Evolutionary conservation across 805 yeast genomes (phyloP).

Genomic region (Yarrowia yakushimensis): DNA sequence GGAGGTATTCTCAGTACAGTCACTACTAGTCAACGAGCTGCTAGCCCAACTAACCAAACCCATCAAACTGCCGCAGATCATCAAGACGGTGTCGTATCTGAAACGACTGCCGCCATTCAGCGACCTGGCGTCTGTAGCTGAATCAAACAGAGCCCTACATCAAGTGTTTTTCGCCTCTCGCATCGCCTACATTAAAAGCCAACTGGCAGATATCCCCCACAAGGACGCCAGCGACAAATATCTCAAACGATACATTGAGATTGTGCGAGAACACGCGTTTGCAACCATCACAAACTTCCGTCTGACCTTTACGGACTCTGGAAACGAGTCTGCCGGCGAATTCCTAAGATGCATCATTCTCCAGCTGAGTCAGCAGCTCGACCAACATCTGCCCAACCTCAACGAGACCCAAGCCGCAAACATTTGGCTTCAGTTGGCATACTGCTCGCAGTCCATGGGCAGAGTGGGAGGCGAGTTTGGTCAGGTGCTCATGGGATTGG

Average conservation of each 20-base stretch:
- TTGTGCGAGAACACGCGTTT: conserved; percentile 77
- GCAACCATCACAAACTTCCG: conserved; percentile 65
- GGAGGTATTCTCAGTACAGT: conserved; percentile 50
- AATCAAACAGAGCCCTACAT: conserved; percentile 42
- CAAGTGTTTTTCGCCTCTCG: conserved; percentile 65
- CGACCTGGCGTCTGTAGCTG: conserved; percentile 29
- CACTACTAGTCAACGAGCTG: conserved; percentile 66
- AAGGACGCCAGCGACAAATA: conserved; percentile 46
- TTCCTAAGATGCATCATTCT: conserved; percentile 30
- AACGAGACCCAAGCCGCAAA: conserved; percentile 47
- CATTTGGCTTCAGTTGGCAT: conserved; percentile 73
- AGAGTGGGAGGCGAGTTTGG: conserved; percentile 71
- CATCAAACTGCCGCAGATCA: conserved; percentile 69
- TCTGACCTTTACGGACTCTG: conserved; percentile 53
- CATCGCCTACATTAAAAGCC: conserved; percentile 60
- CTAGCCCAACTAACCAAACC: conserved; percentile 69
- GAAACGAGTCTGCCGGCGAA: conserved; percentile 29
- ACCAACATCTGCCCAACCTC: conserved; percentile 34
- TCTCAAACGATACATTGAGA: conserved; percentile 75
- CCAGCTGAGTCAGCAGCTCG: conserved; percentile 31
- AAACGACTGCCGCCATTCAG: conserved; percentile 49
- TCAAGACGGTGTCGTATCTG: conserved; percentile 74
- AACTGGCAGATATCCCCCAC: conserved; percentile 40
- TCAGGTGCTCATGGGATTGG: conserved; percentile 34
- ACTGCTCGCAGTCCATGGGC: conserved; percentile 82